Base-by-base conservation (phyloP, 2,329 filamentous ascomycete genomes). In the Clathrospora elynae region DNA sequence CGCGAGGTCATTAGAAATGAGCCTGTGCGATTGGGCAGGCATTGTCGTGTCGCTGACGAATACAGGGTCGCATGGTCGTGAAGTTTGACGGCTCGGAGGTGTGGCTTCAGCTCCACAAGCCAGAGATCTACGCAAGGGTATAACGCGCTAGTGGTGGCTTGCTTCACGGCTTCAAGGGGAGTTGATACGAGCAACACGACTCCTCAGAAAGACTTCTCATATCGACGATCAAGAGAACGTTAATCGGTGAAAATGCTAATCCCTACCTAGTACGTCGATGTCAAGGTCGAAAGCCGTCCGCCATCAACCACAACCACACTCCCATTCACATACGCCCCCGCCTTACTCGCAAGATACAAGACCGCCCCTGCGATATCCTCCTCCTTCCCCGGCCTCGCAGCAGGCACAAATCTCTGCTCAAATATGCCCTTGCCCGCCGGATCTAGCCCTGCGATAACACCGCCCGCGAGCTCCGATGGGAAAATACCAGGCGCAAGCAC, bases 321-420 rank as follows among this genome's bases (percentile, higher is more conserved):
- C 2, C 84, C 85, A 64, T 87, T 87, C 55, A 80, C 73, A 63
- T 85, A 88, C 3, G 79, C 80, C 1, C 85, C 85, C 2, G 84
- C 83, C 49, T 78, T 72, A 34, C 81, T 82, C 3, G 80, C 81
- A 61, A 88, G 72, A 71, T 83, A 88, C 35, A 89, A 62, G 17
- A 88, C 76, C 33, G 81, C 73, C 1, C 84, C 84, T 1, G 78
- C 81, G 73, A 88, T 81, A 57, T 87, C 85, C 53, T 81, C 70
- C 44, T 82, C 77, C 26, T 78, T 75, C 1, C 85, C 85, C 48
- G 79, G 75, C 31, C 84, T 73, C 26, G 78, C 77, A n/a, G 83
- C 68, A 0, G 84, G 85, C 13, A 55, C 39, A 17, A 56, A 18
- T 5, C n/a, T 18, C 23, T 12, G 44, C 31, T 49, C 42, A 28